Evolutionary conservation across 2,329 filamentous ascomycete genomes (phyloP), one percentile per base, ranked within the genome.

Genomic region (Trichoderma cornu-damae): DNA sequence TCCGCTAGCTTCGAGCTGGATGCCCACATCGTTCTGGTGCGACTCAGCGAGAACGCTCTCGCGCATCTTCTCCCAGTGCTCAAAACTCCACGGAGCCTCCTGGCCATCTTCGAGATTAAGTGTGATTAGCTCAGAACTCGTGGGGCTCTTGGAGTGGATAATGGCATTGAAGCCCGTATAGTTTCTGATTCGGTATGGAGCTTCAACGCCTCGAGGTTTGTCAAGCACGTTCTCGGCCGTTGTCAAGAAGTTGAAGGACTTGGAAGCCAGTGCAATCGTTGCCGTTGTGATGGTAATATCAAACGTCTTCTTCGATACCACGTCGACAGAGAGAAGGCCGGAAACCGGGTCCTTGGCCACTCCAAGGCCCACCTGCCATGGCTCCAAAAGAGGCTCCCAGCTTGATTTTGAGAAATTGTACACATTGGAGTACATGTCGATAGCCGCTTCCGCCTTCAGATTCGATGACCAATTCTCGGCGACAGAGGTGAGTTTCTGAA

Each of bases 381-480:
- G 95, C 70, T 99, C 94, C 24, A 99, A 84, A 32, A 99, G 75
- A 3, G 94, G 94, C 70, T 99, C 94, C 94, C 94, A 99, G 3
- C 91, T 90, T 0, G 94, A 99, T 71, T 99, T 99, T 12, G 94
- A 94, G 73, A 99, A 99, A 72, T 99, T 99, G 78, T 96, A 99
- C 24, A 99, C 87, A 66, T 97, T 99, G 65, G 95, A 83, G 71
- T 96, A 96, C 62, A 93, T 90, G 61, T 96, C 90, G 47, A 99
- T 86, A n/a, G 84, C 88, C 0, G 90, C 89, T 68, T 96, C 90
- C 0, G 90, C 93, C 66, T 86, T 91, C 71, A 99, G 79, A 20
- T 86, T 87, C 4, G 86, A 87, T 1, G 93, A 93, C 94, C 94
- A 99, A 68, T 99, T 90, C 63, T 88, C 85, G 3, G 95, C 89